Conservation (phyloP, 75 land plant species). For the Selaginella tamariscina region DNA sequence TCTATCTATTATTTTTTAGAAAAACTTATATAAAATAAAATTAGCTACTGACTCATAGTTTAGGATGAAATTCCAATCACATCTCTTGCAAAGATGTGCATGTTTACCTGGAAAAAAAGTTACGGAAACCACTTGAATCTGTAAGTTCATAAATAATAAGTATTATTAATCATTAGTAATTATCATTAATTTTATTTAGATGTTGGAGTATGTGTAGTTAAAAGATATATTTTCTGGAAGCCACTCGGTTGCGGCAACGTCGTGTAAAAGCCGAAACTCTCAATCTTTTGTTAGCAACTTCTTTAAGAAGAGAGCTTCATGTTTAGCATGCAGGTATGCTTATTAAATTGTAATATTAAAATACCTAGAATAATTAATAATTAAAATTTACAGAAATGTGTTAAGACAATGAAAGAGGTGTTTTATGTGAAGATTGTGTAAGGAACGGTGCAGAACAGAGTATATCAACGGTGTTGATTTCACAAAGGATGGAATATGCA, state of each 20-base stretch:
- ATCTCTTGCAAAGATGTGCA: constrained; percentile 21
- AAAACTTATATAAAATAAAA: too few species aligned
- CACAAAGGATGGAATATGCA: constrained; percentile 20
- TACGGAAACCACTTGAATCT: constrained; percentile 33
- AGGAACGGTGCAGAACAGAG: constrained; percentile 13
- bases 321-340: constrained; percentile 28
- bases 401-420: constrained; percentile 11
- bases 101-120: constrained; percentile 28
- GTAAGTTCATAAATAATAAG: constrained; percentile 14
- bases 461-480: constrained; percentile 9
- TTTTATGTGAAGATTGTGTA: constrained; percentile 21
- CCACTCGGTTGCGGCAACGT: constrained; percentile 19
- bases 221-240: constrained; percentile 24
- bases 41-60: too few species aligned
- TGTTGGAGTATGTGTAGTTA: constrained; percentile 24
- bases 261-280: neutral
- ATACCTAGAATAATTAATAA: neutral
- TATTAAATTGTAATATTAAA: neutral
- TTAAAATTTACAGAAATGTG: constrained; percentile 16
- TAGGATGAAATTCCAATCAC: constrained; percentile 31
- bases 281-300: constrained; percentile 24
- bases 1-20: too few species aligned
- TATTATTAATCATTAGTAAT: neutral
- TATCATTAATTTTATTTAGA: constrained; percentile 11
- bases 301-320: constrained; percentile 19